Percentiles rank a stretch among this genome's conserved stretches.
These are phyloP conservation scores for Citrus cavaleriei DNA, from an alignment of 345 rosid species.

Conservation along the genomic window DNA sequence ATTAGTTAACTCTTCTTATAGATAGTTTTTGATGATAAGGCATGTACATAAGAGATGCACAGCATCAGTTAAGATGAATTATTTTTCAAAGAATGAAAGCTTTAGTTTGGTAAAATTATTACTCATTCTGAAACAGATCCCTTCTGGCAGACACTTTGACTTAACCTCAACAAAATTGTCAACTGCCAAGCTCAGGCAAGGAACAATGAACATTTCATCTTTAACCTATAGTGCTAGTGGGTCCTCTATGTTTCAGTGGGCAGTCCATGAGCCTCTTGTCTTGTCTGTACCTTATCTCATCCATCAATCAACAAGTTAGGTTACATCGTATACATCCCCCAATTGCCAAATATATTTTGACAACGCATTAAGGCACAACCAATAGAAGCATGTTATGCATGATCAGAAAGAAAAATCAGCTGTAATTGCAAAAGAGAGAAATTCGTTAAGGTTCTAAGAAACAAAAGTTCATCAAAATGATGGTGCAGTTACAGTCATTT, in stretches of 20 bases:
- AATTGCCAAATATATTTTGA: not conserved
- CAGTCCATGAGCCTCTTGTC: not conserved
- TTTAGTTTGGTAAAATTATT: not conserved
- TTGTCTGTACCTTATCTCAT: not conserved
- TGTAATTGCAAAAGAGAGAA: not conserved
- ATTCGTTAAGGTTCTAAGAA: not conserved
- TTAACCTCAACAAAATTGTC: not conserved
- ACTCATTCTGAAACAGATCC: not conserved
- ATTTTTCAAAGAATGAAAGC: not conserved
- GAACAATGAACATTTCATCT: not conserved
- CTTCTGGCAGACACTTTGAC: not conserved
- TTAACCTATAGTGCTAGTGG: not conserved
- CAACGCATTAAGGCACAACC: not conserved
- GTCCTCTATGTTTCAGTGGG: not conserved
- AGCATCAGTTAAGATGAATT: not conserved
- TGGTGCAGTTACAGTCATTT: constrained; percentile 10
- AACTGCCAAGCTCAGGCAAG: not conserved
- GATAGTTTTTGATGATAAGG: not conserved
- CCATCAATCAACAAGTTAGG: not conserved
- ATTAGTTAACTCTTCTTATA: not conserved
- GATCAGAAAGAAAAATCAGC: not conserved
- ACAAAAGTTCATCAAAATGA: constrained; percentile 10
- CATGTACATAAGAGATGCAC: not conserved
- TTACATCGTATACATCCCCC: not conserved
- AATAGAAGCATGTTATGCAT: not conserved